phyloP scores from a whole-genome alignment of 2,329 filamentous ascomycete genomes.

The Aspergillus pseudoviridinutans region DNA sequence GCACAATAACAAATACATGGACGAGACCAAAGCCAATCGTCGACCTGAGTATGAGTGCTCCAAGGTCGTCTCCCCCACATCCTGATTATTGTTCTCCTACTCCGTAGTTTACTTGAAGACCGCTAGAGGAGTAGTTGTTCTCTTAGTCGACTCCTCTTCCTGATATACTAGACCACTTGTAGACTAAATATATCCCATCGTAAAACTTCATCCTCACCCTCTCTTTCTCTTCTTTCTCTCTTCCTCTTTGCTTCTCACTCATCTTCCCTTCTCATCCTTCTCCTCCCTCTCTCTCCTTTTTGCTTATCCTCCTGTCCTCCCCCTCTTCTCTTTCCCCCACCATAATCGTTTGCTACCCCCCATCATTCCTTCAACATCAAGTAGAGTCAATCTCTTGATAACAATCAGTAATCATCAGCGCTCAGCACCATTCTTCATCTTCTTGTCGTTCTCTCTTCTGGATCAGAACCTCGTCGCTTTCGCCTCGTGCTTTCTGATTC shows the following conservation, averaged over 20 bases:
- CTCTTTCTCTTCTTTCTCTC: constrained; percentile 18
- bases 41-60: too few relatives aligned
- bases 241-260: constrained; percentile 20
- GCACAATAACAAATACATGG: too few relatives aligned
- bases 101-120: neutral
- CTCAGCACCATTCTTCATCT: constrained; percentile 20
- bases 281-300: constrained; percentile 13
- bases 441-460: constrained; percentile 27
- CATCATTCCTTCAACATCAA: constrained; percentile 43
- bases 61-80: too few relatives aligned
- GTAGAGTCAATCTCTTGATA: constrained; percentile 2
- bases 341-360: constrained; percentile 17
- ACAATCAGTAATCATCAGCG: neutral
- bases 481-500: constrained; percentile 5
- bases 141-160: too few relatives aligned
- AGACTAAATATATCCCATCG: constrained; percentile 1
- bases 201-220: constrained; percentile 10
- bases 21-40: too few relatives aligned
- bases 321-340: constrained; percentile 22
- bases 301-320: constrained; percentile 17
- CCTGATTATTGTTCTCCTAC: neutral
- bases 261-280: constrained; percentile 8
- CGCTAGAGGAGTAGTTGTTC: neutral
- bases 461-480: constrained; percentile 13
- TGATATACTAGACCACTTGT: neutral